phyloP scores from a whole-genome alignment of 106 monocot species.

The Allium cepa region DNA sequence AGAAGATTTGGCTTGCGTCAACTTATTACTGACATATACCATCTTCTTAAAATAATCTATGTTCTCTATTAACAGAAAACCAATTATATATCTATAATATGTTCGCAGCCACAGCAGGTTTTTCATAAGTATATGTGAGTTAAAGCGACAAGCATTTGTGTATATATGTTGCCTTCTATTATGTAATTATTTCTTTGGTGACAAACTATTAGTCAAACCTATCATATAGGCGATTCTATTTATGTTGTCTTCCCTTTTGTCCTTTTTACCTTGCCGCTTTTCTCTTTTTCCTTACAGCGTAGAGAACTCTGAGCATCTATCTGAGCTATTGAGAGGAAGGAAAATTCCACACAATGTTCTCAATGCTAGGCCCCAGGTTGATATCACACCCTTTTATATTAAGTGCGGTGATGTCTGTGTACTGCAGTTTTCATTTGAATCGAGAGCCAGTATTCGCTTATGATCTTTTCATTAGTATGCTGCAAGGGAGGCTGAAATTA shows the following conservation, averaged over 20 bases:
- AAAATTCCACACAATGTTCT: slow-evolving; percentile 96
- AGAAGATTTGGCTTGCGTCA: too few species aligned
- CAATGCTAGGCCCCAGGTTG: slow-evolving; percentile 96
- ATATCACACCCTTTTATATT: background rate
- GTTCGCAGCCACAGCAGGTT: too few species aligned
- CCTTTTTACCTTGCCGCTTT: background rate
- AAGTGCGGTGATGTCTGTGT: background rate
- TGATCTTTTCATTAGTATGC: slow-evolving; percentile 61
- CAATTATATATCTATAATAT: too few species aligned
- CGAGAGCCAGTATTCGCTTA: too few species aligned
- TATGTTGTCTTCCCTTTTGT: background rate
- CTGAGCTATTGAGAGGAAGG: slow-evolving; percentile 59
- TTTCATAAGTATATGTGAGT: too few species aligned
- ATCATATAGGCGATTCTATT: background rate
- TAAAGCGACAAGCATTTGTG: too few species aligned
- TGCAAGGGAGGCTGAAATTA: slow-evolving; percentile 92
- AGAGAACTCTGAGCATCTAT: slow-evolving; percentile 94
- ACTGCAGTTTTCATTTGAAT: background rate
- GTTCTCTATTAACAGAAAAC: too few species aligned
- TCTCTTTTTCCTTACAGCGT: slow-evolving; percentile 46
- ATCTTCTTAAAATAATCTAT: too few species aligned
- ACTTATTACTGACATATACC: too few species aligned
- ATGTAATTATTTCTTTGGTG: background rate
- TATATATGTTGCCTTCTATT: too few species aligned
- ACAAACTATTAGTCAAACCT: background rate